These are phyloP conservation scores for Fusarium albidum DNA, from an alignment of 2,329 filamentous ascomycete species.

Conservation along the genomic window DNA sequence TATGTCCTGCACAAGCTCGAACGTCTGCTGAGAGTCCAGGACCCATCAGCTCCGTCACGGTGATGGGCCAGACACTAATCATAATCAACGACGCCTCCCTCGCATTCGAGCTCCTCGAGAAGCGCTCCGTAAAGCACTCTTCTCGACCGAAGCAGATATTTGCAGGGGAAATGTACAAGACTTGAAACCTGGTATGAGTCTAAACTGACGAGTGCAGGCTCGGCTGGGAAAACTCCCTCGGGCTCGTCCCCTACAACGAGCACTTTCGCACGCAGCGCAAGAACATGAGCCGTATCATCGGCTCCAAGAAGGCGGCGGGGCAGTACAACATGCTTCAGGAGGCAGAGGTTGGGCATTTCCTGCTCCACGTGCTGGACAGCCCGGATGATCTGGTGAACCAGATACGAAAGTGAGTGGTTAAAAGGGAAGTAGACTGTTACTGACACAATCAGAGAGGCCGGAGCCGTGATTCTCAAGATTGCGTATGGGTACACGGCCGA, in stretches of 20 bases:
- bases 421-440: background rate
- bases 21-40: conserved; percentile 41
- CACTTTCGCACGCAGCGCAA: conserved; percentile 54
- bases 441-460: conserved; percentile 24
- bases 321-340: conserved; percentile 54
- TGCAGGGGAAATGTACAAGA: conserved; percentile 22
- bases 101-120: conserved; percentile 48
- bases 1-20: background rate
- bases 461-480: conserved; percentile 29
- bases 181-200: too few species aligned
- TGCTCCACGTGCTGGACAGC: conserved; percentile 44
- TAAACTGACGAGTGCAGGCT: conserved; percentile 8
- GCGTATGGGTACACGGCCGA: conserved; percentile 33
- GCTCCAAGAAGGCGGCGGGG: conserved; percentile 48
- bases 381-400: conserved; percentile 50
- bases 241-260: conserved; percentile 46
- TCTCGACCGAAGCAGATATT: conserved; percentile 25
- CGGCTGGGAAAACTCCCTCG: conserved; percentile 44
- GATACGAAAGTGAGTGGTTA: conserved; percentile 48
- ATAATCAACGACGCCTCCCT: conserved; percentile 49
- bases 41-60: conserved; percentile 51
- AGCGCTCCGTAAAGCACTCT: conserved; percentile 21
- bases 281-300: conserved; percentile 53
- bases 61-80: conserved; percentile 51
- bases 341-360: conserved; percentile 44